Evolutionary conservation across 768 basidiomycete species (phyloP).

Genomic region (Vararia minispora): DNA sequence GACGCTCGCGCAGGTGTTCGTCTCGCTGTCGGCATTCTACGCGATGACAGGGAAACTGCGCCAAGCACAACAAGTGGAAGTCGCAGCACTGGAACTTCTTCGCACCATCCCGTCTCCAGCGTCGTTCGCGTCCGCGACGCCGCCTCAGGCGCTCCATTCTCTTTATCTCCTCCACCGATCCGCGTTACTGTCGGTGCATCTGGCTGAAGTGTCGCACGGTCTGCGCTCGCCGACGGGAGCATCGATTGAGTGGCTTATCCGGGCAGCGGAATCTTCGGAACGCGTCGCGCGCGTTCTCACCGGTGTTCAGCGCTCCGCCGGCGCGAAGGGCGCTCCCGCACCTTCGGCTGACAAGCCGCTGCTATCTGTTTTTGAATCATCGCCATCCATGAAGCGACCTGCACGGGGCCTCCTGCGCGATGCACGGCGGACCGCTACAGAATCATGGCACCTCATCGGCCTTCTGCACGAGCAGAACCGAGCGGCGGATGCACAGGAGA

Average conservation of each 20-base stretch:
- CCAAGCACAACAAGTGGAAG: conserved; percentile 46
- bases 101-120: conserved; percentile 40
- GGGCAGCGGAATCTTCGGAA: conserved; percentile 60
- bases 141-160: conserved; percentile 51
- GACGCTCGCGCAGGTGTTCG: conserved; percentile 44
- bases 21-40: conserved; percentile 64
- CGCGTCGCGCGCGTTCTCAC: conserved; percentile 46
- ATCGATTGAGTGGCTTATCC: conserved; percentile 44
- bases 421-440: conserved; percentile 57
- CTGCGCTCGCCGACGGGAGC: conserved; percentile 26
- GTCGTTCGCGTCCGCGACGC: conserved; percentile 31
- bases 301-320: conserved; percentile 28
- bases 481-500: conserved; percentile 20
- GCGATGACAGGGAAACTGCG: conserved; percentile 44
- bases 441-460: conserved; percentile 68
- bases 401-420: conserved; percentile 54
- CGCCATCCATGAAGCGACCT: conserved; percentile 38
- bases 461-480: conserved; percentile 39
- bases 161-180: conserved; percentile 63
- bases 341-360: conserved; percentile 31
- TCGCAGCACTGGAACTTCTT: conserved; percentile 42
- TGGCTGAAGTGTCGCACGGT: conserved; percentile 60
- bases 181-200: conserved; percentile 61
- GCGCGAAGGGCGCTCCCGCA: conserved; percentile 23
- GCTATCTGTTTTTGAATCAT: conserved; percentile 32